Evolutionary conservation across 1,284 basidiomycete genomes (phyloP), one percentile per base, ranked within the genome.

Genomic region (Crucibulum parvulum): DNA sequence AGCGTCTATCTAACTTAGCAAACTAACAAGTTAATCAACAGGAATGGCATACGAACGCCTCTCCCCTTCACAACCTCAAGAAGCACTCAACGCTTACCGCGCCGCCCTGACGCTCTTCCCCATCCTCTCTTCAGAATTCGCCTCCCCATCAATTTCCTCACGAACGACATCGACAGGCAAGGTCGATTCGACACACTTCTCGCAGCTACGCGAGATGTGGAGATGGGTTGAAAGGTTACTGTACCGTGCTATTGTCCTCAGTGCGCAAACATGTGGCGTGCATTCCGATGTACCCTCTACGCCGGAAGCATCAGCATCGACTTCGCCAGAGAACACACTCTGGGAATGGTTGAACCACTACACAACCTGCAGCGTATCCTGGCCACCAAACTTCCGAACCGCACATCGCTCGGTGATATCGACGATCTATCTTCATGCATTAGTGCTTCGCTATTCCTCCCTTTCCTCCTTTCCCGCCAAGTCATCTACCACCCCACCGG

Each of bases 301-400:
- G 24, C 24, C 24, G 24, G 24, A 24, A 24, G 24, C 24, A 24
- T 24, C 24, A 24, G 24, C 24, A 4, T 24, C 24, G 24, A 15
- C 10, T 18, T 6, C 52, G 6, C 31, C 47, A 16, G 47, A 34
- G 31, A 50, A 34, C 47, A 50, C n/a, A 50, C 24, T 84, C 37
- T 91, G 87, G 83, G 80, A 81, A 7, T 83, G 90, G 68, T 83
- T 92, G 61, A 81, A 75, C 11, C 86, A 80, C 72, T 94, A 94
- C 69, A 80, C 83, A 34, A 73, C 83, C 4, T 89, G 84, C 68
- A 88, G 86, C 62, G 71, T 82, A 2, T 84, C 85, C 63, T 96
- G 94, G 93, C 89, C 92, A 1, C 74, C 90, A 0, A 81, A 78
- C 1, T 96, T 95, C 74, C 84, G 91, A 10, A 81, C 92, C 13